These are phyloP conservation scores for Helicocarpus griseus DNA, from an alignment of 2,329 filamentous ascomycete species.

Conservation along the genomic window DNA sequence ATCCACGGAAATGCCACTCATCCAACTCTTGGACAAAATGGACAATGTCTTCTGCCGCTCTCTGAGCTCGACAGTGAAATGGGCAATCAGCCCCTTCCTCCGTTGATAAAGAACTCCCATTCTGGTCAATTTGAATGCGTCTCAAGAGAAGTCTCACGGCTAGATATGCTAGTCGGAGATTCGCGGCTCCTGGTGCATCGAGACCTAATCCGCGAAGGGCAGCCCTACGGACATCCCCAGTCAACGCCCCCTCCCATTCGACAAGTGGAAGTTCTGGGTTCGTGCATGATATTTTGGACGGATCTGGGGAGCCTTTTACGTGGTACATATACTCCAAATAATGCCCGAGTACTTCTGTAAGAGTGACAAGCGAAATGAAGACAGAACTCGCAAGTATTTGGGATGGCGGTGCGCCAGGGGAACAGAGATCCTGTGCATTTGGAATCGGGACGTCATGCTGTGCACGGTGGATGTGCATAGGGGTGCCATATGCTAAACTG, in stretches of 20 bases:
- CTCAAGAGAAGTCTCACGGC: constrained; percentile 39
- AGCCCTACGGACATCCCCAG: constrained; percentile 28
- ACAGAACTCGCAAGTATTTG: constrained; percentile 25
- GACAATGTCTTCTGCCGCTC: constrained; percentile 42
- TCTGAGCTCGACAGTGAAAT: constrained; percentile 35
- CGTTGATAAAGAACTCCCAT: constrained; percentile 16
- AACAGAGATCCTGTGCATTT: constrained; percentile 25
- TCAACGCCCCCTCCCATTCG: constrained; percentile 38
- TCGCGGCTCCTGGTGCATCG: constrained; percentile 38
- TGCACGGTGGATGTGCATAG: constrained; percentile 36
- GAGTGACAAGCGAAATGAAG: constrained; percentile 37
- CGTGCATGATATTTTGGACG: constrained; percentile 12
- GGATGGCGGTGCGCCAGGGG: constrained; percentile 7
- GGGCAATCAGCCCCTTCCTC: constrained; percentile 13
- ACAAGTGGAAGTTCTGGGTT: constrained; percentile 32
- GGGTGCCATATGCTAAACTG: constrained; percentile 46
- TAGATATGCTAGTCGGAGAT: constrained; percentile 44
- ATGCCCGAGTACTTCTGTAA: constrained; percentile 36
- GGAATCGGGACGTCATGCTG: constrained; percentile 44
- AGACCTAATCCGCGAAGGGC: constrained; percentile 36
- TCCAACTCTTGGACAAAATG: constrained; percentile 39
- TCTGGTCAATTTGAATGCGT: constrained; percentile 39
- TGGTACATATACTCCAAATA: constrained; percentile 27
- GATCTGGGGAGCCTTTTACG: constrained; percentile 18
- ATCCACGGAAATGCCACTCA: constrained; percentile 36